Evolutionary conservation across 2,329 filamentous ascomycete species (phyloP), one percentile per base, ranked within the genome.

Genomic region (Stagonosporopsis chrysanthemi): DNA sequence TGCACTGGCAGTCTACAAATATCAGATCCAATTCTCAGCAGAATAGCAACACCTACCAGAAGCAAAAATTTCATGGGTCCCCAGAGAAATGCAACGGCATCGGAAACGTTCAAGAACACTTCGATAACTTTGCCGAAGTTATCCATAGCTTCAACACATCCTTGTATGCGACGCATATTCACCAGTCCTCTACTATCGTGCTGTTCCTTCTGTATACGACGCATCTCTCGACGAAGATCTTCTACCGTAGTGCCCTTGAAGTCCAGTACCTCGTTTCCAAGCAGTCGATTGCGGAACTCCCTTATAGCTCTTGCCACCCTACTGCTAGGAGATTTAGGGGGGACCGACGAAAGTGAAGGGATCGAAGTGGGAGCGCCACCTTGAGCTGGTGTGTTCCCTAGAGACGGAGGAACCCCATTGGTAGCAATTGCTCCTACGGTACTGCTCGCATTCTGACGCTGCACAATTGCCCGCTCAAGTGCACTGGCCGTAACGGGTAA

Each of bases 51-150:
- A 17, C 31, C 19, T 48, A 73, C 70, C 66, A 66, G 52, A 5
- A 78, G 65, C 12, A 77, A 60, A 33, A 77, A 73, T 49, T 78
- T 77, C 50, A 79, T 68, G 0, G 77, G 77, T 1, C 77, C 69
- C 68, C 69, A 72, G 1, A 71, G 47, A 40, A 78, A 79, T 6
- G 68, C 69, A 22, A 79, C 56, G 5, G 12, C 23, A 68, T 69
- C 57, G 5, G 66, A 65, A 1, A 62, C 62, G 29, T 78, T 78
- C 12, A 74, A 22, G 52, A 77, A 78, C 1, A 76, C 63, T 31
- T 78, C 74, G 8, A 77, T 62, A 1, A 76, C 62, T 40, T 77
- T 72, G 1, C 71, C 71, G 42, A 75, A 77, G 36, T 78, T 72
- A 2, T 75, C 50, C 73, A 79, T 76, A 0, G 73, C 71, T 52